phyloP scores from a whole-genome alignment of 1,139 yeast species.

The Cylindricascospora bacillispora region DNA sequence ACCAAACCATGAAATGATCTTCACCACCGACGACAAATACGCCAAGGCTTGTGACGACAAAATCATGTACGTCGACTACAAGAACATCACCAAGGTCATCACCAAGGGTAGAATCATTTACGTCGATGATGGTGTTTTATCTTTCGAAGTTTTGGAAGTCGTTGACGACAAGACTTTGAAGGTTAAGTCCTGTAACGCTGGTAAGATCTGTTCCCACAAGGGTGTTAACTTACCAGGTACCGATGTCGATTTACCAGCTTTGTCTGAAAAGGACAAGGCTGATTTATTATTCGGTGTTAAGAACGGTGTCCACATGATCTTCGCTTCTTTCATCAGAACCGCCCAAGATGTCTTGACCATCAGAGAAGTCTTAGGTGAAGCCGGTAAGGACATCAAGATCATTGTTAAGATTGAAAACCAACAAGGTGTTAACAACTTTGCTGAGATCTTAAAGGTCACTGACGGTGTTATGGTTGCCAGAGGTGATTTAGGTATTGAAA shows the following conservation, averaged over 20 bases:
- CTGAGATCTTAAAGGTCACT: constrained; percentile 83
- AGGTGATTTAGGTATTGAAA: constrained; percentile 99
- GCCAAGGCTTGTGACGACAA: constrained; percentile 59
- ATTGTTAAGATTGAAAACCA: constrained; percentile 97
- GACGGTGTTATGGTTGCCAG: constrained; percentile 99
- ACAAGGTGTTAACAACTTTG: constrained; percentile 99
- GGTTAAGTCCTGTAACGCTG: constrained; percentile 85
- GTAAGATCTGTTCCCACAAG: constrained; percentile 92
- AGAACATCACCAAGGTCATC: constrained; percentile 91
- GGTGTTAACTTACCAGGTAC: constrained; percentile 99
- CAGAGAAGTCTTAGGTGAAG: constrained; percentile 91
- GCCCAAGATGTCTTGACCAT: constrained; percentile 82
- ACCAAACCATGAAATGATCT: constrained; percentile 80
- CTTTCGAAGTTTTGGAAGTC: constrained; percentile 81
- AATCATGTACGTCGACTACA: constrained; percentile 83
- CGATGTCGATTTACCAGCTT: constrained; percentile 96
- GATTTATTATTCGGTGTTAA: constrained; percentile 92
- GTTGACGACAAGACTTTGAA: constrained; percentile 67
- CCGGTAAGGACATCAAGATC: constrained; percentile 90
- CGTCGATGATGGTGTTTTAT: constrained; percentile 95
- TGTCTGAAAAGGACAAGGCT: constrained; percentile 87
- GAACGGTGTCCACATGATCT: constrained; percentile 94
- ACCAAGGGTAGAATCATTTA: constrained; percentile 77
- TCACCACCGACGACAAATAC: constrained; percentile 82
- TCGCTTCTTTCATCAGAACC: constrained; percentile 95